Conservation (phyloP, 257 asterid species). For the Solanum boliviense region DNA sequence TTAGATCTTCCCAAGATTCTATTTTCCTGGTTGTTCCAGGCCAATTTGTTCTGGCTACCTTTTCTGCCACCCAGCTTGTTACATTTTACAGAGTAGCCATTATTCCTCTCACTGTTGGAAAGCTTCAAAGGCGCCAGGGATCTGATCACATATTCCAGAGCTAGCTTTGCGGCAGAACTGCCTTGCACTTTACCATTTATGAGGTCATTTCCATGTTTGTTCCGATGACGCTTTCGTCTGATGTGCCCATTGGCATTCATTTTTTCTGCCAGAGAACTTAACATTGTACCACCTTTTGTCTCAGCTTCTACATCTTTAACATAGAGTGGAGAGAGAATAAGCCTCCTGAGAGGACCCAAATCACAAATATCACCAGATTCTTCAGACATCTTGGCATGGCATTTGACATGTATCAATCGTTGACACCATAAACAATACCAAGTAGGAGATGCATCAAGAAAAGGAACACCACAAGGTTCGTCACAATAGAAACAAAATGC, state of each 20-base stretch:
- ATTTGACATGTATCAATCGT: conserved; percentile 64
- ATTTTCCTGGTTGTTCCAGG: conserved; percentile 25
- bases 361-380: conserved; percentile 68
- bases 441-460: conserved; percentile 74
- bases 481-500: conserved; percentile 72
- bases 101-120: conserved; percentile 26
- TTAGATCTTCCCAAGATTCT: conserved; percentile 26
- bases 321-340: conserved; percentile 73
- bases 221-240: conserved; percentile 51
- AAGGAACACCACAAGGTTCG: conserved; percentile 77
- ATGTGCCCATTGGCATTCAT: conserved; percentile 34
- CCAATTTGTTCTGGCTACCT: conserved; percentile 17
- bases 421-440: conserved; percentile 94
- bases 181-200: conserved; percentile 35
- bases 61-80: conserved; percentile 26
- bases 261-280: conserved; percentile 42
- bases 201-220: conserved; percentile 41
- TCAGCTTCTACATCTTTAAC: conserved; percentile 54
- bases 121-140: conserved; percentile 34
- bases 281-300: conserved; percentile 4
- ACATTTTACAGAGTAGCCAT: conserved; percentile 14
- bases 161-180: conserved; percentile 28
- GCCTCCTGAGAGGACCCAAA: conserved; percentile 65
- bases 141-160: conserved; percentile 37
- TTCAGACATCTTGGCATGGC: conserved; percentile 78